These are phyloP conservation scores for Xylariaceae sp. DNA, from an alignment of 2,329 filamentous ascomycete genomes.

Conservation along the genomic window DNA sequence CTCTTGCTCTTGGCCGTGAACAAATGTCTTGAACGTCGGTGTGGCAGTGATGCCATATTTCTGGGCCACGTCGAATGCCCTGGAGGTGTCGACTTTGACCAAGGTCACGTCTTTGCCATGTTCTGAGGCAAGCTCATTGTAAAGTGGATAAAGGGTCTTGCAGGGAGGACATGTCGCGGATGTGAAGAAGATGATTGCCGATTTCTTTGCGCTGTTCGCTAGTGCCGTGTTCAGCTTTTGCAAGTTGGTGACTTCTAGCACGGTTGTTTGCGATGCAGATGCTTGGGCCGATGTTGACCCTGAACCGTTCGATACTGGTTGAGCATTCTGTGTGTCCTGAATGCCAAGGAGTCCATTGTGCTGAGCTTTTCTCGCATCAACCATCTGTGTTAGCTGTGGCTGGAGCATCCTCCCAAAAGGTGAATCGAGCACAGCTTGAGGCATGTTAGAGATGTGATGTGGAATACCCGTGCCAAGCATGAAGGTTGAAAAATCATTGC, in stretches of 20 bases:
- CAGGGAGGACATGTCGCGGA: slow-evolving; percentile 84
- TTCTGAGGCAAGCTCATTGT: slow-evolving; percentile 75
- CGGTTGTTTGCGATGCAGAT: slow-evolving; percentile 32
- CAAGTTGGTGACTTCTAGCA: slow-evolving; percentile 60
- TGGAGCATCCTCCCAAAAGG: slow-evolving; percentile 86
- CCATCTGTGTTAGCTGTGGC: slow-evolving; percentile 60
- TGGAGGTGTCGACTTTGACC: slow-evolving; percentile 78
- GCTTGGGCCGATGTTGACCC: slow-evolving; percentile 7
- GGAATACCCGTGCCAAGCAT: slow-evolving; percentile 86
- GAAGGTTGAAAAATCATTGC: slow-evolving; percentile 87
- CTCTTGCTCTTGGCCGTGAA: slow-evolving; percentile 71
- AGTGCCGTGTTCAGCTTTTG: slow-evolving; percentile 61
- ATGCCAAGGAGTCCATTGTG: slow-evolving; percentile 54
- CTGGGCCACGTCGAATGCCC: slow-evolving; percentile 60
- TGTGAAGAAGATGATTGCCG: slow-evolving; percentile 88
- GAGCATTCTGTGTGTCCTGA: slow-evolving; percentile 45
- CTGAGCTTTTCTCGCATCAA: slow-evolving; percentile 47
- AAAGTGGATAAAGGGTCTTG: slow-evolving; percentile 77
- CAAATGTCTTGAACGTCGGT: slow-evolving; percentile 84
- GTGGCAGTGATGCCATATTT: slow-evolving; percentile 72
- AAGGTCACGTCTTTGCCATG: slow-evolving; percentile 65
- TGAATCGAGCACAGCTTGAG: slow-evolving; percentile 78
- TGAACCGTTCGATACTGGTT: slow-evolving; percentile 27
- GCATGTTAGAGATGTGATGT: slow-evolving; percentile 79
- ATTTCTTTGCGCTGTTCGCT: slow-evolving; percentile 58